Base-by-base conservation (phyloP, 2,329 filamentous ascomycete genomes). In the Aspergillus brunneoviolaceus region DNA sequence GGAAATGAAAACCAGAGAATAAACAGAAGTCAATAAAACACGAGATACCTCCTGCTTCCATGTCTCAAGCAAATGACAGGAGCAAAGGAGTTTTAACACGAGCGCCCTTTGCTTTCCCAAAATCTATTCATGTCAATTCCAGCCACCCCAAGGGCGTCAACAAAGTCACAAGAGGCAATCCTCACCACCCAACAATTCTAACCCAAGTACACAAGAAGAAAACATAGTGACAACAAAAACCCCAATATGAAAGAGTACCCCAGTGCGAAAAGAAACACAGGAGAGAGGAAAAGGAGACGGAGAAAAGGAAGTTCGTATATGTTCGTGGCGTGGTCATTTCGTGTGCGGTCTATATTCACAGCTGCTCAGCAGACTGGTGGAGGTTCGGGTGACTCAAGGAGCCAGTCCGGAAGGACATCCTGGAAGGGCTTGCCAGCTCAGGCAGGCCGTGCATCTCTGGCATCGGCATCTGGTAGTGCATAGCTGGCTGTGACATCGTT, bases 401-500 rank as follows among this genome's bases (percentile, higher is more conserved):
- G 25, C 71, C 72, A 14, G 68, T 71, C 39, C 71, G 73, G 60
- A 74, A 75, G 14, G 68, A 51, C 16, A 62, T 59, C 33, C 67
- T 63, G 5, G 59, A 57, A 48, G 66, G 65, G 33, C 14, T 35
- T 23, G 57, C 21, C 10, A 61, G 23, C 2, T 63, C 59, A 16
- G 61, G 61, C n/a, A 65, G 55, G 19, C 59, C 48, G 16, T 71
- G 61, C 56, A 73, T 63, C 10, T 71, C 69, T n/a, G 71, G 58
- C 57, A 73, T 69, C 7, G 69, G 62, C 60, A 75, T 66, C 19
- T 67, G 67, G 59, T 72, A 76, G 39, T 65, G 61, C 65, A 75
- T 69, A 16, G 63, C 51, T 4, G 69, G 58, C 35, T 68, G 71
- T 16, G 66, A 47, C 19, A 75, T 56, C 5, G 68, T 53, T 49